A percentile compares a stretch with the other conserved stretches of the same genome.
These are phyloP conservation scores for Gaillardinia entomophila DNA, from an alignment of 805 yeast species.

Conservation along the genomic window DNA sequence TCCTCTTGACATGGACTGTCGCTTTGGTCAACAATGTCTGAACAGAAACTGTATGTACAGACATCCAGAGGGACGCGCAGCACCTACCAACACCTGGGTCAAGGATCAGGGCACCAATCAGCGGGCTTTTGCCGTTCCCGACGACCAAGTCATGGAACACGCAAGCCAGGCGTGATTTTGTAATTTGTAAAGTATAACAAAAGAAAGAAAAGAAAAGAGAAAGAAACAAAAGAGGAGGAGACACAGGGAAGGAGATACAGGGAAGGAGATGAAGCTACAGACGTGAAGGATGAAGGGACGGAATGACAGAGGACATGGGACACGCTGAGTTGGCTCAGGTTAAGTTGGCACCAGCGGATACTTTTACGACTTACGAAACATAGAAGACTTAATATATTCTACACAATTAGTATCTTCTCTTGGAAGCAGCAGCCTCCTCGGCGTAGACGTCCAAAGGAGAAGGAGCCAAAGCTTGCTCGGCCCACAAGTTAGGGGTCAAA, in stretches of 20 bases:
- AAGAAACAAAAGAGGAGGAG: not conserved
- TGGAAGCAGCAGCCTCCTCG: slow-evolving; percentile 66
- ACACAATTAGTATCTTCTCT: slow-evolving; percentile 64
- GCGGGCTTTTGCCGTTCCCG: slow-evolving; percentile 74
- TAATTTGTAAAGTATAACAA: not conserved
- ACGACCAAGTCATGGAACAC: slow-evolving; percentile 64
- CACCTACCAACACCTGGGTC: slow-evolving; percentile 31
- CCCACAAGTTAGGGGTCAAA: slow-evolving; percentile 99
- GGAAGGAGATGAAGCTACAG: too few relatives aligned
- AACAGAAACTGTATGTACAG: slow-evolving; percentile 65
- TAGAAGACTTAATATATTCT: not conserved
- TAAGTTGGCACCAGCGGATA: too few relatives aligned
- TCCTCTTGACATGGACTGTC: slow-evolving; percentile 75
- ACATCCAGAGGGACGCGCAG: slow-evolving; percentile 74
- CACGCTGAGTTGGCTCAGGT: too few relatives aligned
- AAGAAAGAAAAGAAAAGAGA: not conserved
- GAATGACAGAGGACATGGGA: too few relatives aligned
- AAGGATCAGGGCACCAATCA: slow-evolving; percentile 35
- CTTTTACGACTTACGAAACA: too few relatives aligned
- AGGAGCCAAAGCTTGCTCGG: slow-evolving; percentile 71
- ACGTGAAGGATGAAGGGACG: too few relatives aligned
- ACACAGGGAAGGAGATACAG: not conserved
- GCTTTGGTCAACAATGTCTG: slow-evolving; percentile 70
- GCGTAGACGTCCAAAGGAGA: slow-evolving; percentile 96
- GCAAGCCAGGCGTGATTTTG: slow-evolving; percentile 37